Base-by-base conservation (phyloP, 768 basidiomycete species). In the Trametes cingulata region DNA sequence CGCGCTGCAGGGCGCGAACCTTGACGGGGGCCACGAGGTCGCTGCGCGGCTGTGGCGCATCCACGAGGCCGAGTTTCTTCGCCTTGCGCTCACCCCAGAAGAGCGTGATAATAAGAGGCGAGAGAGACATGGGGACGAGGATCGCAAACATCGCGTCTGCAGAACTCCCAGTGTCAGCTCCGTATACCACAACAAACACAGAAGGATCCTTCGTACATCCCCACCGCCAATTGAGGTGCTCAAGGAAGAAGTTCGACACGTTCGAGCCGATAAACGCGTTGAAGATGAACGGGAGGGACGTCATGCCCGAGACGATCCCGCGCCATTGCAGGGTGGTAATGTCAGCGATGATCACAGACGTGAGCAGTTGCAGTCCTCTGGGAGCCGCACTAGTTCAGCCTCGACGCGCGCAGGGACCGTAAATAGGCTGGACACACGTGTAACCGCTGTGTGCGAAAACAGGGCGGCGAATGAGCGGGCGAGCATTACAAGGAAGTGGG, bases 251-350 rank as follows among this genome's bases (percentile, higher is more conserved):
- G 14, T 82, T 67, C 17, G 83, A 78, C 47, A 87, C 78, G 65
- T 84, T 85, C 13, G 82, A 75, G 10, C 85, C 85, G 51, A 87
- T 74, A 66, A 86, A 86, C 6, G 77, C 84, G 67, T 88, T 87
- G 68, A 88, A 73, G 60, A 88, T 71, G 71, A 83, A 85, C 3
- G 83, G 83, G 24, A 77, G 61, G 5, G 79, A 77, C 13, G 77
- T 77, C 27, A 84, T 70, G 6, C 73, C 74, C 6, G 76, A 76
- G 19, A 84, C 77, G 25, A 84, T 62, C 3, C 69, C 71, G 33
- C 71, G 63, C 71, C 71, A 72, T 59, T 70, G 64, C 19, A 72
- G 68, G 12, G 69, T 69, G 29, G 71, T 67, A 49, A 72, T 67
- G 43, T 70, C 71, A 15, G 71, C 69, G 35, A 70, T 65, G 58